Conservation (phyloP, 148 eudicot species). For the Oxyria digyna region DNA sequence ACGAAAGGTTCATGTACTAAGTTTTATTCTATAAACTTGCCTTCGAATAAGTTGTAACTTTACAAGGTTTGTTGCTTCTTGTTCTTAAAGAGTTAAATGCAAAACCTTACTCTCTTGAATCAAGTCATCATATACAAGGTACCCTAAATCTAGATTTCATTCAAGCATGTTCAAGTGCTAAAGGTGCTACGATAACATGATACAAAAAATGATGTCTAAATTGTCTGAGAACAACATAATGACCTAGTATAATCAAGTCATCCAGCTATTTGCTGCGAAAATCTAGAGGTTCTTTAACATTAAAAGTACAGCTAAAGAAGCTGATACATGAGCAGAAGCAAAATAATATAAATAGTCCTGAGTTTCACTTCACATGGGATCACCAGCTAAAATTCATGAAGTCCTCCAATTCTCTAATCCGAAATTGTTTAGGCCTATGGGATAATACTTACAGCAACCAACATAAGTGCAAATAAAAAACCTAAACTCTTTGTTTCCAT, state of each 20-base stretch:
- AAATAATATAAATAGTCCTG: neutral
- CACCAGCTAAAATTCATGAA: neutral
- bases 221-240: neutral
- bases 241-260: neutral
- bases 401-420: neutral
- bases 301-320: neutral
- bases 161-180: neutral
- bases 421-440: too few species aligned
- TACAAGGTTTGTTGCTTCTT: neutral
- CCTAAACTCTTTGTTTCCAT: conserved; percentile 7
- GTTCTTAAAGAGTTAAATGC: neutral
- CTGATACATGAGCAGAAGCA: neutral
- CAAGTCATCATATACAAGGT: neutral
- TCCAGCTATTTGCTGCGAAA: neutral
- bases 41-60: neutral
- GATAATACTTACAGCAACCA: too few species aligned
- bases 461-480: too few species aligned
- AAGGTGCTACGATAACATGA: neutral
- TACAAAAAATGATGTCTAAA: neutral
- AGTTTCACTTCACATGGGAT: neutral
- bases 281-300: neutral
- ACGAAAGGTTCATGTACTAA: neutral
- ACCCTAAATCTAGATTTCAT: neutral
- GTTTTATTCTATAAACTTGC: neutral
- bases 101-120: neutral